A percentile compares a stretch with the other conserved stretches of the same genome.
Evolutionary conservation across 306 rosid genomes (phyloP).

Genomic region (Medicago ruthenica): DNA sequence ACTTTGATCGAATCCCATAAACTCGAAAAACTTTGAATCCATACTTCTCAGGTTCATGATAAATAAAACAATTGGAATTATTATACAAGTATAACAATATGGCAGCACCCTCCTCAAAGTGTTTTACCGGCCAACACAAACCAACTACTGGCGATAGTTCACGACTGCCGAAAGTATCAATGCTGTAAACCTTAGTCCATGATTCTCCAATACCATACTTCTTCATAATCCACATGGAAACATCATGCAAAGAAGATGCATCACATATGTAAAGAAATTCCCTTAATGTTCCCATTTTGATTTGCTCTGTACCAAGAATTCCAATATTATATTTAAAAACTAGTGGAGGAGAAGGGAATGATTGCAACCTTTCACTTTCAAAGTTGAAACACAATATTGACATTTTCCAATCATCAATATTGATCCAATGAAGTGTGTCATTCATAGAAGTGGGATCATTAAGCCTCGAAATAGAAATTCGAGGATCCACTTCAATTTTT

Average conservation of each 20-base stretch:
- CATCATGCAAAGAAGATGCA: background rate
- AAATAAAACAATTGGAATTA: background rate
- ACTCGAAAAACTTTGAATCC: background rate
- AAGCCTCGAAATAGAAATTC: background rate
- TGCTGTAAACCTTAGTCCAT: constrained; percentile 6
- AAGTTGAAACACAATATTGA: constrained; percentile 10
- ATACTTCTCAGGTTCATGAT: background rate
- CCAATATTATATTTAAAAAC: background rate
- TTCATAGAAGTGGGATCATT: background rate
- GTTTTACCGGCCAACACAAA: background rate
- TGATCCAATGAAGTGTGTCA: constrained; percentile 1
- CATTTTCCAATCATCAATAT: background rate
- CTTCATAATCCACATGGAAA: constrained; percentile 28
- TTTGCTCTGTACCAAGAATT: rapidly evolving
- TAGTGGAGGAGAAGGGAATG: constrained; percentile 7
- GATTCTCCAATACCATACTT: constrained; percentile 26
- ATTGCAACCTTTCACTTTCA: constrained; percentile 28
- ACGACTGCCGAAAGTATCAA: background rate
- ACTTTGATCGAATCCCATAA: background rate
- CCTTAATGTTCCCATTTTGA: constrained; percentile 13
- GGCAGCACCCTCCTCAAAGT: background rate
- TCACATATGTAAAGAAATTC: constrained; percentile 8
- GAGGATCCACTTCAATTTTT: constrained; percentile 3
- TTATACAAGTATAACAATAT: background rate
- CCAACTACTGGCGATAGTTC: rapidly evolving